Conservation (phyloP, 2,329 filamentous ascomycete genomes). For the Colletotrichum australisinense region DNA sequence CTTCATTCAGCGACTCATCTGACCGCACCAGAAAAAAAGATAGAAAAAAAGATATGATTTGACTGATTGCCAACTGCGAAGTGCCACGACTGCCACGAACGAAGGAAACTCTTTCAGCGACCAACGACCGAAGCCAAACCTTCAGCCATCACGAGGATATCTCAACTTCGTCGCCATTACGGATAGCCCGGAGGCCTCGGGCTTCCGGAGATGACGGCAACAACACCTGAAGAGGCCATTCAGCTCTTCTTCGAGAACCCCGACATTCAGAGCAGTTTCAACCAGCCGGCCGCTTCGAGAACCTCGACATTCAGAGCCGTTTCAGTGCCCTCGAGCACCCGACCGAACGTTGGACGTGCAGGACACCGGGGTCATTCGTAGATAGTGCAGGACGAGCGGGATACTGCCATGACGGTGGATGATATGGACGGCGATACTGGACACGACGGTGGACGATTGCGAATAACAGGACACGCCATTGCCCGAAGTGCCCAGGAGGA, state of each 20-base stretch:
- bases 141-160: too few species aligned
- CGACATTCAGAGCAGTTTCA: slow-evolving; percentile 69
- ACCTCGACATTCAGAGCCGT: slow-evolving; percentile 74
- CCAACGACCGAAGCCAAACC: too few species aligned
- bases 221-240: slow-evolving; percentile 83
- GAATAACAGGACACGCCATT: too few species aligned
- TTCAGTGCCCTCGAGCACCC: slow-evolving; percentile 48
- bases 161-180: slow-evolving; percentile 85
- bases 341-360: slow-evolving; percentile 53
- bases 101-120: too few species aligned
- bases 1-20: slow-evolving; percentile 5
- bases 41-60: neutral
- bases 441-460: too few species aligned
- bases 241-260: slow-evolving; percentile 92
- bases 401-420: slow-evolving; percentile 51
- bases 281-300: slow-evolving; percentile 73
- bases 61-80: too few species aligned
- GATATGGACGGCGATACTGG: slow-evolving; percentile 52
- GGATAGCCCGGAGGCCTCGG: slow-evolving; percentile 75
- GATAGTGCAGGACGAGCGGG: slow-evolving; percentile 80
- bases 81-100: too few species aligned
- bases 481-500: slow-evolving; percentile 72
- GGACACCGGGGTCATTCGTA: slow-evolving; percentile 79
- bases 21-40: slow-evolving; percentile 22
- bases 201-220: slow-evolving; percentile 87